phyloP scores from a whole-genome alignment of 495 filamentous ascomycete species.

The Podospora pseudopauciseta region DNA sequence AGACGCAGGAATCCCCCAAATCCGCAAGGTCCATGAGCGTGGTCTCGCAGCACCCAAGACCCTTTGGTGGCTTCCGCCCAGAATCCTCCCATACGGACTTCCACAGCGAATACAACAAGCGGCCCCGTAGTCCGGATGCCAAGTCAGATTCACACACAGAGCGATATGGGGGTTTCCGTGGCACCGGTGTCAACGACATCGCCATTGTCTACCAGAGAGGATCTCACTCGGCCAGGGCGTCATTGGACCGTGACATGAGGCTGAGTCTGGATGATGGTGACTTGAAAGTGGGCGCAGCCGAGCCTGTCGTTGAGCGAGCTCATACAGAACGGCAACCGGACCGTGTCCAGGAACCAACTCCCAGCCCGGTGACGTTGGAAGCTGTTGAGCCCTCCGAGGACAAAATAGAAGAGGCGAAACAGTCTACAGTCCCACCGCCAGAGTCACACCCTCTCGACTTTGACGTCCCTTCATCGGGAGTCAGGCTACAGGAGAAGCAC shows the following conservation, averaged over 20 bases:
- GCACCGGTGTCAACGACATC: conserved; percentile 34
- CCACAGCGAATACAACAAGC: conserved; percentile 34
- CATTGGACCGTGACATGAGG: conserved; percentile 36
- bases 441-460: neutral
- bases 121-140: conserved; percentile 46
- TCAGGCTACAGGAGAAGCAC: neutral
- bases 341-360: neutral
- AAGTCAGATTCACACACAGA: conserved; percentile 39
- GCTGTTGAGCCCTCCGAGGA: neutral
- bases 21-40: conserved; percentile 41
- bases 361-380: conserved; percentile 10
- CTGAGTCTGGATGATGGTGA: conserved; percentile 18
- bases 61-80: conserved; percentile 30
- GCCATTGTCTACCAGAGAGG: conserved; percentile 34
- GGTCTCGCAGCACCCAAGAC: conserved; percentile 39
- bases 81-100: conserved; percentile 41
- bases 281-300: conserved; percentile 22
- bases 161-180: conserved; percentile 34
- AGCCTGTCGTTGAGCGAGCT: conserved; percentile 4
- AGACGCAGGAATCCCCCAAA: conserved; percentile 46
- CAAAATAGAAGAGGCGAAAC: neutral
- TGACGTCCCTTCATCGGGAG: neutral
- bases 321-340: conserved; percentile 11
- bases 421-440: neutral
- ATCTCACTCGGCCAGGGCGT: conserved; percentile 39